Evolutionary conservation across 129 eudicot genomes (phyloP), one percentile per base, ranked within the genome.

Genomic region (Arctium lappa): DNA sequence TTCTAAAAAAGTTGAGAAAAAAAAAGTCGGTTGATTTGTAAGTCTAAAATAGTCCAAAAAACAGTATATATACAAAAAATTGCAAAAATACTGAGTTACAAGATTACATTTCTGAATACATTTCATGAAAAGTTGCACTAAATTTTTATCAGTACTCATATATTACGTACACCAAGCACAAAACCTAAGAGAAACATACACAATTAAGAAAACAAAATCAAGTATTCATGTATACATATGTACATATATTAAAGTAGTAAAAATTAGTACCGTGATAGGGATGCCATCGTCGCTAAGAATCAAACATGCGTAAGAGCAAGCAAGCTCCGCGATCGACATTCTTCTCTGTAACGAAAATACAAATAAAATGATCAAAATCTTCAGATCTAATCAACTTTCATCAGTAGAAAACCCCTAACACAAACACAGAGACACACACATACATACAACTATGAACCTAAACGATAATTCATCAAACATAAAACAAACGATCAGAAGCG

Each of bases 281-380:
- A 84, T 84, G 70, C 83, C 87, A 79, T 79, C 83, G 63, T 79
- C 87, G 75, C 63, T 48, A 53, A 84, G 83, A 32, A 66, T 48
- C 80, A 79, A 74, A 73, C 71, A 79, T 4, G 87, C 83, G 65
- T 84, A 84, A 18, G 76, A 30, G 74, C 83, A 84, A 73, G 87
- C 83, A 72, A 84, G 82, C 79, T 84, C 86, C 22, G 74, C 80
- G 27, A 70, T 48, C 70, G 78, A 72, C 80, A 76, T 83, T 69
- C 48, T 80, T 77, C 53, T 77, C 81, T 77, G 56, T 63, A 77
- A 60, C 72, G 32, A 77, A 3, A 60, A 34, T 13, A 16, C 53
- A 77, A 18, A 77, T 6, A 56, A 56, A 77, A 60, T 3, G 2
- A 2, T 0, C 4, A 7, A 8, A 34, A 34, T 1, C 22, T 10